Base-by-base conservation (phyloP, 192 early-diverging fungal genomes). In the Coemansia sp. region DNA sequence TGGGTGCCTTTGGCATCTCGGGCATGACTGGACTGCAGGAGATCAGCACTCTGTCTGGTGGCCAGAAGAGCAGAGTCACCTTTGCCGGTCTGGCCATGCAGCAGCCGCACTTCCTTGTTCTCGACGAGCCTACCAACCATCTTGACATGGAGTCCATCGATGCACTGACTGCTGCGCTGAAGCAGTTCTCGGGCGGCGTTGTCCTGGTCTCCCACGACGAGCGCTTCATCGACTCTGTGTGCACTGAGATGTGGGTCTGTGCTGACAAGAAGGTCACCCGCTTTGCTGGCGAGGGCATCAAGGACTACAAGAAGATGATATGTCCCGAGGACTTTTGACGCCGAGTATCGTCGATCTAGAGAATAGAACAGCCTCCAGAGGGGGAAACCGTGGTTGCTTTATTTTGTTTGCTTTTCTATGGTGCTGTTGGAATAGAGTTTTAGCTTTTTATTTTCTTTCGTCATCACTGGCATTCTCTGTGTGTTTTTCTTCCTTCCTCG, bases 171-270 rank as follows among this genome's bases (percentile, higher is more conserved):
- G 85, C 85, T 12, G 95, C 98, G 26, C 81, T 98, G 66, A 88
- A 86, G 47, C 88, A 87, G 65, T 99, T 95, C 77, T 87, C 90
- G 64, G 98, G 98, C 68, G 98, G 95, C 44, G 92, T 99, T 13
- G 91, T 95, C 56, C 88, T 99, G 63, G 97, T 99, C 49, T 94
- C 92, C 62, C 98, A 98, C 90, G 97, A 98, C 84, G 96, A 98
- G 79, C 87, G 98, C 39, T 91, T 99, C 70, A 98, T 99, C 59
- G 87, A 87, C 70, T 82, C 86, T 12, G 89, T 93, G n/a, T 91
- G 91, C 81, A 88, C 83, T 16, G 92, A 94, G 67, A 86, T 94
- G 62, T 99, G 98, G 98, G 89, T 98, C 13, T 99, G 98, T 77
- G 89, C 92, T 38, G 85, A 86, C 56, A 89, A 92, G 21, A 90